Base-by-base conservation (phyloP, 2,329 filamentous ascomycete genomes). In the Arthrobotrys megalospora region DNA sequence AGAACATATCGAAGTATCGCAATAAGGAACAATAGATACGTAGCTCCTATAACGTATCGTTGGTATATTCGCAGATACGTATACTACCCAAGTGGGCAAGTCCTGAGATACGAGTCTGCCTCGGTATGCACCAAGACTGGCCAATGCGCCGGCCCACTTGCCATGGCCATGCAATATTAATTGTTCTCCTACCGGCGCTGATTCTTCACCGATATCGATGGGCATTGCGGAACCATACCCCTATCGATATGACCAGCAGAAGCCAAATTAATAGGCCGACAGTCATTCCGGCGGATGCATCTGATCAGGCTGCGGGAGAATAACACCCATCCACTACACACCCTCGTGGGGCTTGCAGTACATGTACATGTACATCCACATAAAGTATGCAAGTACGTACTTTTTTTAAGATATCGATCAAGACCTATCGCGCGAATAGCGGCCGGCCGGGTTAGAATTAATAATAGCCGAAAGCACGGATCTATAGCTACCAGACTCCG, bases 401-500 rank as follows among this genome's bases (percentile, higher is more conserved):
- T 10, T 60, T 60, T 60, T 60, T 60, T 41, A 60, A 60, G 55
- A 60, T 60, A 60, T 60, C 36, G 36, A 60, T 43, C 55, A 60
- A 14, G 14, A 43, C 55, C 55, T 43, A 60, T 60, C 36, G 55
- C 55, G 55, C 55, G 55, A 60, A 60, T 43, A 60, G 43, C 55
- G 55, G 55, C 55, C 55, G 55, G 55, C 55, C 55, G 55, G 55
- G 55, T 43, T 60, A 41, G 47, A 58, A 45, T 73, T 65, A 66
- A 65, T 45, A 64, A 65, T 66, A 73, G 69, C 69, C 69, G 69
- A 73, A 58, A 36, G 62, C 50, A 73, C 69, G 60, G 69, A 73
- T 66, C 38, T 65, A 14, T 60, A 73, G 64, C 60, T 65, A 45
- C 64, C 38, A 58, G 16, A 50, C 69, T 73, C 69, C 69, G 60